Percentiles rank a stretch among this genome's conserved stretches.
phyloP scores from a whole-genome alignment of 2,329 filamentous ascomycete genomes.

The Trichoderma cornu-damae region DNA sequence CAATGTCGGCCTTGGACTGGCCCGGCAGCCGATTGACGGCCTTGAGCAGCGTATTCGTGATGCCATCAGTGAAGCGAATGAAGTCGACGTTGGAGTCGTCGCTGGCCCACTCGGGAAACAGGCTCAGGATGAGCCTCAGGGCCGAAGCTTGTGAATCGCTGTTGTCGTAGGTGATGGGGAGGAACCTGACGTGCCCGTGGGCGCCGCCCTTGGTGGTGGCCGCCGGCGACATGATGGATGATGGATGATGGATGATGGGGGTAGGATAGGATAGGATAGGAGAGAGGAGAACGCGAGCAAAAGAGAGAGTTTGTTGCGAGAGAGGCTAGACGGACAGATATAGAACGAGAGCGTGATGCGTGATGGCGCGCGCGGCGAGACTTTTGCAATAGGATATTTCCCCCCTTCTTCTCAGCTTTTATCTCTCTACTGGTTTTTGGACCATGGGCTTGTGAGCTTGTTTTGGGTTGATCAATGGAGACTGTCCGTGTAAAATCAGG shows the following conservation, averaged over 20 bases:
- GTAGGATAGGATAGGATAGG: not conserved
- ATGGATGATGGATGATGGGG: slow-evolving; percentile 22
- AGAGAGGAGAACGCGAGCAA: not conserved
- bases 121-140: slow-evolving; percentile 67
- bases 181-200: slow-evolving; percentile 51
- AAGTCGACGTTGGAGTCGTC: slow-evolving; percentile 73
- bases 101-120: slow-evolving; percentile 78
- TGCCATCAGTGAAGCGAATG: slow-evolving; percentile 91
- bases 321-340: not conserved
- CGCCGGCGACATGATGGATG: slow-evolving; percentile 33
- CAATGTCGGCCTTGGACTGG: slow-evolving; percentile 65
- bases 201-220: slow-evolving; percentile 28
- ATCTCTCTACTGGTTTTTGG: not conserved
- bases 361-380: not conserved
- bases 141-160: slow-evolving; percentile 74
- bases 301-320: not conserved
- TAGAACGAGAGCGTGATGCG: not conserved
- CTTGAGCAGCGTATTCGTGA: slow-evolving; percentile 89
- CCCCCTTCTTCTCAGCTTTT: not conserved
- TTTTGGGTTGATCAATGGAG: not conserved
- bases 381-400: not conserved
- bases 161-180: slow-evolving; percentile 74
- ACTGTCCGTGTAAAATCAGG: not conserved
- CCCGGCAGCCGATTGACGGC: slow-evolving; percentile 64
- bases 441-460: slow-evolving; percentile 1